Evolutionary conservation across 2,329 filamentous ascomycete species (phyloP).

Genomic region (Fusarium solani-melongenae): DNA sequence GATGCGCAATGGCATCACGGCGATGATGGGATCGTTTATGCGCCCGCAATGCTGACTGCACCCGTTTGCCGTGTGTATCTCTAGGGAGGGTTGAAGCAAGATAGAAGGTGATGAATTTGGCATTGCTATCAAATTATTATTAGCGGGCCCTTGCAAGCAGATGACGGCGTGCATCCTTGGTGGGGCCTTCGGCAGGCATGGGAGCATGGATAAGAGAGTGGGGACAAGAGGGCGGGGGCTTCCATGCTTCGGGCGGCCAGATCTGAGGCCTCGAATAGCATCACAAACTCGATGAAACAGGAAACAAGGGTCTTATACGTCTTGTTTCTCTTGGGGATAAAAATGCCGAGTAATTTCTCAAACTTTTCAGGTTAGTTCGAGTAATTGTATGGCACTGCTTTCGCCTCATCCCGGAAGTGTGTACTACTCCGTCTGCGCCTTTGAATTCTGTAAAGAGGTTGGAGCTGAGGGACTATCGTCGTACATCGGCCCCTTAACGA

Average conservation of each 20-base stretch:
- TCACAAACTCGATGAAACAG: not conserved
- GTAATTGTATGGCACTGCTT: not conserved
- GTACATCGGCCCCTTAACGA: not conserved
- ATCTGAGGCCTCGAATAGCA: not conserved
- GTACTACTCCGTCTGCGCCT: not conserved
- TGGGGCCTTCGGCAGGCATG: slow-evolving; percentile 12
- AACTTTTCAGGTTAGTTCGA: not conserved
- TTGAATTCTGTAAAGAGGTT: not conserved
- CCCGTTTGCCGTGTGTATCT: not conserved
- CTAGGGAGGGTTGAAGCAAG: slow-evolving; percentile 14
- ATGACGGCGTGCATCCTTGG: slow-evolving; percentile 33
- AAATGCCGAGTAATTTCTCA: not conserved
- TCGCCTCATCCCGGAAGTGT: not conserved
- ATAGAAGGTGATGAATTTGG: slow-evolving; percentile 32
- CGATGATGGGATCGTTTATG: slow-evolving; percentile 4
- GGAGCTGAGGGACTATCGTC: not conserved
- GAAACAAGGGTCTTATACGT: not conserved
- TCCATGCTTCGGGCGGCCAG: not conserved
- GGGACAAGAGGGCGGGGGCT: not conserved
- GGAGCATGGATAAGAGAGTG: not conserved
- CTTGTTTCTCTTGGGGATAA: not conserved
- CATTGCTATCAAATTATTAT: slow-evolving; percentile 28
- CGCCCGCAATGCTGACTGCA: slow-evolving; percentile 17
- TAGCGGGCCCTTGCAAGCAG: slow-evolving; percentile 32
- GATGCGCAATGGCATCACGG: slow-evolving; percentile 42